Percentiles rank a stretch among this genome's conserved stretches.
Evolutionary conservation across 2,329 filamentous ascomycete genomes (phyloP).

Genomic region (Elsinoe fawcettii): DNA sequence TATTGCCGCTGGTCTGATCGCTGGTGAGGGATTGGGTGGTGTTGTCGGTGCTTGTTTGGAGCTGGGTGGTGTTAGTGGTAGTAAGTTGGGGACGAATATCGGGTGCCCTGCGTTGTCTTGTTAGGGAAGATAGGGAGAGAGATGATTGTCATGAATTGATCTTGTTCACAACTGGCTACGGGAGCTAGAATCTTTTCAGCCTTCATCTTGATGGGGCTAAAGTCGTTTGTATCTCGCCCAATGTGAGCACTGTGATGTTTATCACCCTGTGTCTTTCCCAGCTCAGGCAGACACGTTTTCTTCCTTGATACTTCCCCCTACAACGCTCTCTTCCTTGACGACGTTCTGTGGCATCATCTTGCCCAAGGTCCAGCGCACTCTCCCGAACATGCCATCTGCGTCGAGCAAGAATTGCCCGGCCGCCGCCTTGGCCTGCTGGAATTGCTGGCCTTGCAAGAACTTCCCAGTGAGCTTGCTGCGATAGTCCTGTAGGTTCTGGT

Average conservation of each 20-base stretch:
- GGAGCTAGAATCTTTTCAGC: too few relatives aligned
- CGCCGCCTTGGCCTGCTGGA: not conserved
- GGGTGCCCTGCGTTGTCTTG: constrained; percentile 29
- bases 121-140: constrained; percentile 12
- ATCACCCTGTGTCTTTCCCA: too few relatives aligned
- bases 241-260: too few relatives aligned
- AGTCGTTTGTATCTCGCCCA: too few relatives aligned
- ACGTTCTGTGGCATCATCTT: not conserved
- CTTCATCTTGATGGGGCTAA: too few relatives aligned
- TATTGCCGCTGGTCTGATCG: constrained; percentile 51
- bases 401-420: not conserved
- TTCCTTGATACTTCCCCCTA: not conserved
- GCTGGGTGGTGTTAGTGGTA: constrained; percentile 32
- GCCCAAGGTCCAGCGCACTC: not conserved
- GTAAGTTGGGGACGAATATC: constrained; percentile 31
- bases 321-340: not conserved
- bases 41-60: constrained; percentile 47
- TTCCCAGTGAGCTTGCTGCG: not conserved
- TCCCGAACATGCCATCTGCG: not conserved
- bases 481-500: not conserved
- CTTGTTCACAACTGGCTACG: not conserved
- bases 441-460: not conserved
- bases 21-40: constrained; percentile 53
- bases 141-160: not conserved
- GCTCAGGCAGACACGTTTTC: too few relatives aligned